Evolutionary conservation across 306 rosid species (phyloP).

Genomic region (Pterocarpus santalinus): DNA sequence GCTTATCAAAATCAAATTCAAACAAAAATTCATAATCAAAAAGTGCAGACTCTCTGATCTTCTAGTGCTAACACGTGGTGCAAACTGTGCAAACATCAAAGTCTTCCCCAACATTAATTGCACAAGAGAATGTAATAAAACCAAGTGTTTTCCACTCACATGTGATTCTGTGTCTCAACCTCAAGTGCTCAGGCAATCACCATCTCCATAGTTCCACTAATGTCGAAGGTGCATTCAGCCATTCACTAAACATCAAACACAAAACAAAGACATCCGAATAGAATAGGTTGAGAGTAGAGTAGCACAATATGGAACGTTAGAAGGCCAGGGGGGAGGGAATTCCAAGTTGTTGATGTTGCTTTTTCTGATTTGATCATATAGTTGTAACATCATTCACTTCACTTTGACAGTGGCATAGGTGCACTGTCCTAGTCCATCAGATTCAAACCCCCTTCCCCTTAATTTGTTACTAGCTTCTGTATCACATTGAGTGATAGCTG

Average conservation of each 20-base stretch:
- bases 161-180: not conserved
- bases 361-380: not conserved
- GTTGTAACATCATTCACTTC: conserved; percentile 13
- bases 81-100: not conserved
- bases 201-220: not conserved
- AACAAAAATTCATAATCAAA: not conserved
- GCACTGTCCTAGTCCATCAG: not conserved
- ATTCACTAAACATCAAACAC: not conserved
- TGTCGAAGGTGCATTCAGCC: not conserved
- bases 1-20: not conserved
- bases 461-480: not conserved
- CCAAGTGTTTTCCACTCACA: not conserved
- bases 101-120: not conserved
- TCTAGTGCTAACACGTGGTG: not conserved
- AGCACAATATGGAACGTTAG: not conserved
- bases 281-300: not conserved
- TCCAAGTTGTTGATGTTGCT: not conserved
- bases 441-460: conserved; percentile 15
- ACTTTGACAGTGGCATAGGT: not conserved
- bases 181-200: not conserved
- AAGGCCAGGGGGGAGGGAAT: conserved; percentile 36
- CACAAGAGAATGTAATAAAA: not conserved
- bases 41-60: not conserved
- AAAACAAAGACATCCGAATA: not conserved
- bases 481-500: not conserved